Base-by-base conservation (phyloP, 768 basidiomycete genomes). In the Leccinum imitatum region DNA sequence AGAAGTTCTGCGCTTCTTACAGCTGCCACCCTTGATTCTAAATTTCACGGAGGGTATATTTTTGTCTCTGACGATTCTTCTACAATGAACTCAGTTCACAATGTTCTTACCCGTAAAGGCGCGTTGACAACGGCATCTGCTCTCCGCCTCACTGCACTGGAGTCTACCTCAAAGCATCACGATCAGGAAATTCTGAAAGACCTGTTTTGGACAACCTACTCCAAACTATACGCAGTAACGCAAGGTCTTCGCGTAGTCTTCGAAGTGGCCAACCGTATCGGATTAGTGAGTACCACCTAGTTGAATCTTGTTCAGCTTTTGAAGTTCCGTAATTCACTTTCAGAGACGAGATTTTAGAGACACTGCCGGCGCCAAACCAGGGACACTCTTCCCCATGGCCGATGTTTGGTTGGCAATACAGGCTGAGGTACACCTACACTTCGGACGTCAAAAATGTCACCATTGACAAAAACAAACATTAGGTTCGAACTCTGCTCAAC, bases 201-300 rank as follows among this genome's bases (percentile, higher is more conserved):
- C 72, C 80, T 99, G 37, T 98, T 98, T 73, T 98, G 96, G 96
- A 97, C 96, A 2, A 70, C 96, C 15, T 99, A 93, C 71, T 97
- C 94, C 15, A 98, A 99, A 73, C 69, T 99, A 51, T 89, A 95
- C 69, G 97, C 97, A 31, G 90, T 98, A 19, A 82, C 90, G 14
- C 95, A 99, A 71, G 93, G 95, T 10, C 78, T 97, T 62, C 80
- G 95, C 55, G 88, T 97, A 4, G 83, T 95, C 3, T 94, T 88
- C 62, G 97, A 99, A 72, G 90, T 98, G 6, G 82, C 92, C 1
- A 90, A 89, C 65, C 84, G 95, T 58, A 95, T 99, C 55, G 91
- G 91, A 65, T 90, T 90, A 62, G 95, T 97, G 69, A 75, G 93
- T 82, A 13, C 13, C 50, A 57, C 35, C 27, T 9, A 46, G 11